A percentile compares a stretch with the other conserved stretches of the same genome.
Conservation (phyloP, 352 stramenopile genomes). For the Phytophthora syringae region DNA sequence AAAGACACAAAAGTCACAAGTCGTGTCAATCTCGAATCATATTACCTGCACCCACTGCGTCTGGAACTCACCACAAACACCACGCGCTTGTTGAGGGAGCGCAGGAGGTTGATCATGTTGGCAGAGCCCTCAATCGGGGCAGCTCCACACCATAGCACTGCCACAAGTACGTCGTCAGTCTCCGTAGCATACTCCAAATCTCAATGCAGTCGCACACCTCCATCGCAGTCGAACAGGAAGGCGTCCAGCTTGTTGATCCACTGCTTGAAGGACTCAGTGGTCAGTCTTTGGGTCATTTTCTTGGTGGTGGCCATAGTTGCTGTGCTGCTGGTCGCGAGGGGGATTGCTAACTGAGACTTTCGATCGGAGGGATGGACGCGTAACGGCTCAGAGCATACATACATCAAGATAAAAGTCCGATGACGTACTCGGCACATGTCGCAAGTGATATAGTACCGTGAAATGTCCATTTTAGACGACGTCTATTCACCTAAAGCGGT, state of each 20-base stretch:
- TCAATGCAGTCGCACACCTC: slow-evolving; percentile 45
- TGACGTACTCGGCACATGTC: slow-evolving; percentile 24
- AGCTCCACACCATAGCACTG: slow-evolving; percentile 77
- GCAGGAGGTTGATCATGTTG: slow-evolving; percentile 68
- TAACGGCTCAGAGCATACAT: slow-evolving; percentile 21
- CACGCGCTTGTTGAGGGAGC: slow-evolving; percentile 79
- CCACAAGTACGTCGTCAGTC: neutral
- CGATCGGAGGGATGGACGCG: slow-evolving; percentile 7
- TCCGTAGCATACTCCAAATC: neutral
- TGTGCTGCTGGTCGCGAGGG: slow-evolving; percentile 12
- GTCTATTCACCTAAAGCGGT: slow-evolving; percentile 22
- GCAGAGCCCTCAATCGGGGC: slow-evolving; percentile 69
- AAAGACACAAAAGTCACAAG: neutral
- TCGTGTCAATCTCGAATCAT: slow-evolving; percentile 6
- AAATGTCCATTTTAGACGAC: slow-evolving; percentile 17
- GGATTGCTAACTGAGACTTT: slow-evolving; percentile 35
- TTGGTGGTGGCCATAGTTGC: slow-evolving; percentile 33
- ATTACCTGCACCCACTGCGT: neutral
- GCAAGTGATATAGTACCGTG: slow-evolving; percentile 11
- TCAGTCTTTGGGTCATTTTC: slow-evolving; percentile 46
- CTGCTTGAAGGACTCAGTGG: slow-evolving; percentile 48
- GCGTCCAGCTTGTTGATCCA: slow-evolving; percentile 73
- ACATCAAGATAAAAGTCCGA: slow-evolving; percentile 7
- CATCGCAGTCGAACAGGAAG: slow-evolving; percentile 88
- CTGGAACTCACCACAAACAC: slow-evolving; percentile 72